Evolutionary conservation across 306 rosid species (phyloP).

Genomic region (Luffa acutangula): DNA sequence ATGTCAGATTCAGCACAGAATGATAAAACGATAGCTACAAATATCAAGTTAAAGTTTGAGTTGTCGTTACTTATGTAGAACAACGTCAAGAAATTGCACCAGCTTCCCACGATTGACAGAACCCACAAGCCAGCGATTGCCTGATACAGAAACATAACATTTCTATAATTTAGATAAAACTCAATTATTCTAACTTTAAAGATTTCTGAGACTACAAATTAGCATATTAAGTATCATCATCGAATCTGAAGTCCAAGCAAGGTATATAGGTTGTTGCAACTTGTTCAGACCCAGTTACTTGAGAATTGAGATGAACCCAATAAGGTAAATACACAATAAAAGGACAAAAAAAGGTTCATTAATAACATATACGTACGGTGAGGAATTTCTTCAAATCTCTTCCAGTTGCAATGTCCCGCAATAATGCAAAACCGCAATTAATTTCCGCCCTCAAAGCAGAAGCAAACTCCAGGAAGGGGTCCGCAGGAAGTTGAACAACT

Average conservation of each 20-base stretch:
- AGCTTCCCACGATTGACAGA: slow-evolving; percentile 60
- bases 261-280: background rate
- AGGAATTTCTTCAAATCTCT: slow-evolving; percentile 88
- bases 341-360: background rate
- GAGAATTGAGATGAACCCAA: background rate
- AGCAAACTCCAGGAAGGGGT: slow-evolving; percentile 53
- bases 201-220: background rate
- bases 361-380: slow-evolving; percentile 31
- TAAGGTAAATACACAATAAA: background rate
- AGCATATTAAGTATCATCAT: background rate
- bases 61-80: slow-evolving; percentile 67
- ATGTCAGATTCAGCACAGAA: slow-evolving; percentile 2
- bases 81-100: slow-evolving; percentile 76
- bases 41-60: background rate
- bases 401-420: slow-evolving; percentile 79
- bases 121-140: slow-evolving; percentile 83
- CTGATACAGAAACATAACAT: slow-evolving; percentile 18
- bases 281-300: background rate
- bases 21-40: background rate
- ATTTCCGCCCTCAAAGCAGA: slow-evolving; percentile 55
- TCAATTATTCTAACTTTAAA: background rate
- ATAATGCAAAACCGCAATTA: slow-evolving; percentile 41
- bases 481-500: slow-evolving; percentile 61
- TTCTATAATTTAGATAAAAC: background rate
- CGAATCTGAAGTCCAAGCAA: background rate